phyloP scores from a whole-genome alignment of 148 eudicot genomes.

The Arbutus unedo region DNA sequence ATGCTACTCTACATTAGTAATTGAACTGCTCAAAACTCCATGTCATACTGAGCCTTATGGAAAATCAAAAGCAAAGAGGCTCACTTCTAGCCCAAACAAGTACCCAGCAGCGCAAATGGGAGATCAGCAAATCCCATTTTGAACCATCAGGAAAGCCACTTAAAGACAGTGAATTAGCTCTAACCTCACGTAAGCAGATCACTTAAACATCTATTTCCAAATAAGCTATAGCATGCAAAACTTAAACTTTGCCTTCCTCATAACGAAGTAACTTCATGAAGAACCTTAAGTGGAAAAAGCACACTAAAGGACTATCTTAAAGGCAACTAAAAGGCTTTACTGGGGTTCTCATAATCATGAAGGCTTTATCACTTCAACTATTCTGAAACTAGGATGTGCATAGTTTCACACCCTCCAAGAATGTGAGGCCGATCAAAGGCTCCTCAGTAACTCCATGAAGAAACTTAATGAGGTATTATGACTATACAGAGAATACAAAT shows the following conservation, averaged over 20 bases:
- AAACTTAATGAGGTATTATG: background rate
- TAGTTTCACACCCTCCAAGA: background rate
- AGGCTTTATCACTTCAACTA: background rate
- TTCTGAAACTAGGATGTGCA: conserved; percentile 6
- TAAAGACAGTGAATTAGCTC: background rate
- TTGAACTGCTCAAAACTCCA: background rate
- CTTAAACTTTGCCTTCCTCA: background rate
- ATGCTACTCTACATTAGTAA: background rate
- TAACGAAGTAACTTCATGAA: background rate
- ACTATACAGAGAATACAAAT: background rate
- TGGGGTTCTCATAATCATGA: background rate
- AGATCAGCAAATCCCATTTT: background rate
- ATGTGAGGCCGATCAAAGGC: background rate
- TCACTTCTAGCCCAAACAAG: background rate
- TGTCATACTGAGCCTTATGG: background rate
- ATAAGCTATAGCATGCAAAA: background rate
- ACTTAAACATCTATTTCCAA: background rate
- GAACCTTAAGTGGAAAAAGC: background rate
- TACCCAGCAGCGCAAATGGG: background rate
- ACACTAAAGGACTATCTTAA: background rate
- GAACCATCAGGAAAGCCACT: background rate
- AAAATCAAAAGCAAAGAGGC: background rate
- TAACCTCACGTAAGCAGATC: background rate
- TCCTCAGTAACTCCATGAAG: background rate
- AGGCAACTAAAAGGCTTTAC: background rate